phyloP scores from a whole-genome alignment of 257 asterid species.

The Solanum corneliomulleri region DNA sequence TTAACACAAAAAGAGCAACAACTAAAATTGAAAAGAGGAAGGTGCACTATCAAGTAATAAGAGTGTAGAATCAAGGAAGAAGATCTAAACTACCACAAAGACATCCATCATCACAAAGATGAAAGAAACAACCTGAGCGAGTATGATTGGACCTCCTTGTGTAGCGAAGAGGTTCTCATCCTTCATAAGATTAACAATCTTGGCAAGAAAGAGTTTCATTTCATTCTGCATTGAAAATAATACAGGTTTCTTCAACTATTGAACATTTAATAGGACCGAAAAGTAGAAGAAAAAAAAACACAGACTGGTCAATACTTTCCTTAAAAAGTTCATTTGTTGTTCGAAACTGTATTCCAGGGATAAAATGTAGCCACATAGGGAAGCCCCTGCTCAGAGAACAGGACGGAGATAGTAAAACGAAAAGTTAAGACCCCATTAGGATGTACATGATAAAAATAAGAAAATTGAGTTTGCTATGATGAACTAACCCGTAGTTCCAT shows the following conservation, averaged over 20 bases:
- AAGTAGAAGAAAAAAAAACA: no score
- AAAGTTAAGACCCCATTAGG: not conserved
- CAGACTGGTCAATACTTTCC: slow-evolving; percentile 12
- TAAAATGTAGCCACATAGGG: slow-evolving; percentile 72
- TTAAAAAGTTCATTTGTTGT: slow-evolving; percentile 46
- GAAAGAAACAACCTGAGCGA: slow-evolving; percentile 47
- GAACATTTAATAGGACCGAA: not conserved
- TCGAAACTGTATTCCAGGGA: slow-evolving; percentile 70
- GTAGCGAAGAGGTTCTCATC: slow-evolving; percentile 67
- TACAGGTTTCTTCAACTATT: not conserved
- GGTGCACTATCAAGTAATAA: not conserved
- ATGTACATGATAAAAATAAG: not conserved
- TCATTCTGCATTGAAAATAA: slow-evolving; percentile 39
- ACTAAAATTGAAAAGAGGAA: not conserved
- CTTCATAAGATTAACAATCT: slow-evolving; percentile 66
- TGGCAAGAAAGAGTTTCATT: slow-evolving; percentile 63
- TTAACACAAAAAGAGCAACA: not conserved
- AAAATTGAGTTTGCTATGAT: not conserved
- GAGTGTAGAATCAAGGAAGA: not conserved
- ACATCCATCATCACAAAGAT: not conserved
- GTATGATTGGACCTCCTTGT: slow-evolving; percentile 83
- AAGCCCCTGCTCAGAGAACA: slow-evolving; percentile 47
- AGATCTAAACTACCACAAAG: not conserved
- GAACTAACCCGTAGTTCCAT: slow-evolving; percentile 72
- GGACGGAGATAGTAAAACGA: not conserved